Conservation (phyloP, 345 rosid genomes). For the Rhizophora mangle region DNA sequence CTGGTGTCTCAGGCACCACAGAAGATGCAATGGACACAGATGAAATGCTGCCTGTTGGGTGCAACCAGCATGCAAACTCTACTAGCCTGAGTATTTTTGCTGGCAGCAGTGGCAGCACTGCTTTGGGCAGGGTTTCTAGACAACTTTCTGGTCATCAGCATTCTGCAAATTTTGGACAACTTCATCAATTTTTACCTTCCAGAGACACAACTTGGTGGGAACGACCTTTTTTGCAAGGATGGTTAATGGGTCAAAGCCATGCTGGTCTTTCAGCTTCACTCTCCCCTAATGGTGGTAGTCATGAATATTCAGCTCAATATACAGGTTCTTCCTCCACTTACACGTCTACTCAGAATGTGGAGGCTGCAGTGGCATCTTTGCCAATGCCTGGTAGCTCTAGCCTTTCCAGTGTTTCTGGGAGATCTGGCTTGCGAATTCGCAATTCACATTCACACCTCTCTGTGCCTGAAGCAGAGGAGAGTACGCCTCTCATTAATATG, state of each 20-base stretch:
- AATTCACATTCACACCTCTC: conserved; percentile 41
- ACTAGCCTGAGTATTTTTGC: conserved; percentile 19
- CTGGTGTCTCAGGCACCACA: conserved; percentile 32
- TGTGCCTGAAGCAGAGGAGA: conserved; percentile 46
- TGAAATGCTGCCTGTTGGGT: conserved; percentile 49
- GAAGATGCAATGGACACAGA: conserved; percentile 66
- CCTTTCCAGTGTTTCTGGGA: conserved; percentile 46
- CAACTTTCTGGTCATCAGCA: conserved; percentile 23
- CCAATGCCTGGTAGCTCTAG: conserved; percentile 47
- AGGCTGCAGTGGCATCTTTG: conserved; percentile 50
- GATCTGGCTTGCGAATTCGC: conserved; percentile 38
- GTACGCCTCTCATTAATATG: conserved; percentile 24
- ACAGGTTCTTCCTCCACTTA: conserved; percentile 38
- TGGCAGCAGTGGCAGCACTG: conserved; percentile 11
- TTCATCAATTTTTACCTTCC: conserved; percentile 46
- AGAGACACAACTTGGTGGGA: conserved; percentile 67
- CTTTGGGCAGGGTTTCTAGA: conserved; percentile 20
- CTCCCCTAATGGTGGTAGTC: conserved; percentile 40
- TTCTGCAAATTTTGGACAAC: conserved; percentile 40
- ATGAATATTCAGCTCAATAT: conserved; percentile 34
- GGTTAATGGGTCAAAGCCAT: conserved; percentile 73
- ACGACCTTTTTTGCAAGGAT: conserved; percentile 66
- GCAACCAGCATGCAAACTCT: conserved; percentile 17
- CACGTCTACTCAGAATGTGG: conserved; percentile 37
- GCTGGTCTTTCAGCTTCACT: conserved; percentile 45